These are phyloP conservation scores for Pelargonium fulgidum DNA, from an alignment of 441 rosid genomes.

Conservation along the genomic window DNA sequence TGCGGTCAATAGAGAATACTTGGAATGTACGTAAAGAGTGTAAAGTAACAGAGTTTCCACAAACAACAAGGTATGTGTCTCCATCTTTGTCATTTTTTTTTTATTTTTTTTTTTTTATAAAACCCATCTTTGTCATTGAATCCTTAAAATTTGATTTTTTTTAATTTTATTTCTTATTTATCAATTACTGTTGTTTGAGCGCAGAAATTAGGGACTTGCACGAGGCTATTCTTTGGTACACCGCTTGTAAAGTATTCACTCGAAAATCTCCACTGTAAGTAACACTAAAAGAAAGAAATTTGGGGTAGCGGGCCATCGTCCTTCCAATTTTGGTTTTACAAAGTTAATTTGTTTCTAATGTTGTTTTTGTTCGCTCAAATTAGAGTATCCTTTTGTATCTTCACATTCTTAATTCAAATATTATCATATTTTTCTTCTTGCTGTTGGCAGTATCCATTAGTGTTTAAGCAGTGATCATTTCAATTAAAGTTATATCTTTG, in stretches of 20 bases:
- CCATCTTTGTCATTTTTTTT: background rate
- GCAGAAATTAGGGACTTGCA: background rate
- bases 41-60: background rate
- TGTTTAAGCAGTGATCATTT: background rate
- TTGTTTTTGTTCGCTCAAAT: background rate
- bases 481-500: no score
- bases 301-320: background rate
- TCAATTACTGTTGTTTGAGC: background rate
- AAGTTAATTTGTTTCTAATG: background rate
- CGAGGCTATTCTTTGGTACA: background rate
- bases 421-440: background rate
- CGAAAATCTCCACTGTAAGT: background rate
- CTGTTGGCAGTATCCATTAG: background rate
- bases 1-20: background rate
- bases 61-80: background rate
- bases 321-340: background rate
- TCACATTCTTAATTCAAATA: background rate
- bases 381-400: background rate
- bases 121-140: no score
- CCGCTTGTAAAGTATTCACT: slow-evolving; percentile 5
- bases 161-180: no score
- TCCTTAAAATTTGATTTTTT: no score
- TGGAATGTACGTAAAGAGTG: background rate
- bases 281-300: background rate
- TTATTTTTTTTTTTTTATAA: no score